A percentile compares a stretch with the other conserved stretches of the same genome.
Conservation (phyloP, 2,329 filamentous ascomycete genomes). For the Exophiala aquamarina region DNA sequence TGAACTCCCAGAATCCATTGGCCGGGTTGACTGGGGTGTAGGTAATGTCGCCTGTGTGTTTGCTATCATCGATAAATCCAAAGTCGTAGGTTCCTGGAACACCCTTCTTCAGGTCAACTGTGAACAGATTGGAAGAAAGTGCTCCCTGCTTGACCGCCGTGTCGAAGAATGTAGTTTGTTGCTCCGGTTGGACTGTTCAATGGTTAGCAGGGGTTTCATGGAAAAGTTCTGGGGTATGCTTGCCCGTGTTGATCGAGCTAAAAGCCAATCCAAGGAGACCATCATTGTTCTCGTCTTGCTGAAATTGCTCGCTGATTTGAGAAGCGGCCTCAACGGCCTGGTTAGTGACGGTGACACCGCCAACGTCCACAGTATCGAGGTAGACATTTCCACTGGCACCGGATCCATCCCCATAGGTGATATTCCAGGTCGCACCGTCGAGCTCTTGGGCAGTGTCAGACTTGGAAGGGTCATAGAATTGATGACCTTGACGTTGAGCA, state of each 20-base stretch:
- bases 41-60: slow-evolving; percentile 59
- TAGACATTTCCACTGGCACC: slow-evolving; percentile 65
- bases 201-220: not conserved
- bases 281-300: slow-evolving; percentile 53
- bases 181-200: slow-evolving; percentile 43
- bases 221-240: slow-evolving; percentile 2
- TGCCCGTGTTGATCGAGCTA: slow-evolving; percentile 57
- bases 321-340: slow-evolving; percentile 68
- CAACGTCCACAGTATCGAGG: slow-evolving; percentile 63
- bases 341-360: slow-evolving; percentile 55
- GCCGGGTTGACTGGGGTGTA: slow-evolving; percentile 56
- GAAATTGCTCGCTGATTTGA: slow-evolving; percentile 56
- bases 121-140: slow-evolving; percentile 54
- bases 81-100: slow-evolving; percentile 56
- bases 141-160: slow-evolving; percentile 49
- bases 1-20: slow-evolving; percentile 66
- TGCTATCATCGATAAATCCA: slow-evolving; percentile 58
- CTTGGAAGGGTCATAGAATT: slow-evolving; percentile 54
- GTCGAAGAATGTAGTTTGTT: slow-evolving; percentile 61
- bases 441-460: slow-evolving; percentile 48
- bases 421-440: slow-evolving; percentile 55
- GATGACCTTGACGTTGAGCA: slow-evolving; percentile 54
- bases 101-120: slow-evolving; percentile 55
- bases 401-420: slow-evolving; percentile 66
- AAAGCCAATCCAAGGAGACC: slow-evolving; percentile 63